Base-by-base conservation (phyloP, 345 rosid species). In the Heritiera fomes region DNA sequence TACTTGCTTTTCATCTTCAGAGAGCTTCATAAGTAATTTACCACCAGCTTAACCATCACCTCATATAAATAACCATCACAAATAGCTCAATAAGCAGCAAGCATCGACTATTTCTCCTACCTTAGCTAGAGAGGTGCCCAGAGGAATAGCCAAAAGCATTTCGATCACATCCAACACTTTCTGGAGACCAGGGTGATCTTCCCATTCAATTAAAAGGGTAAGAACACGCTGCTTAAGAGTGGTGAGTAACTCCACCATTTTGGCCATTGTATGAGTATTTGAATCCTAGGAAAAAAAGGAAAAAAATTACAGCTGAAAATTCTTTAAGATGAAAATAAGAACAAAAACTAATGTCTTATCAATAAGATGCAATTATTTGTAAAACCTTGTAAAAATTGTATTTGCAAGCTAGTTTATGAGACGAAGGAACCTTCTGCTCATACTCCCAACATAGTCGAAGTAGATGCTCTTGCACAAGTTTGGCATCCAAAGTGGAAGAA, bases 361-460 rank as follows among this genome's bases (percentile, higher is more conserved):
- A 52, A 23, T 2, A 23, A 23, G 32, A 50, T 55, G 82, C 59
- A 75, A 47, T 75, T 75, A 40, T 7, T 38, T 78, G 50, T 45
- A 75, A 82, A 83, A 95, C 99, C 99, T 96, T 96, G 78, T 96
- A 96, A 86, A 92, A 96, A 77, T 94, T 96, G 85, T 89, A 90
- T 86, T 77, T 85, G 61, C 73, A 32, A 78, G 86, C 84, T 74
- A 84, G 76, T 74, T 80, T 83, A 75, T 67, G 78, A 80, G 84
- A 38, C 61, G 88, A 83, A 82, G 81, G 80, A 81, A 81, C 85
- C 75, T 66, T 77, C 58, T 66, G 79, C 62, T 93, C 85, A 75
- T 91, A 86, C 84, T 92, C 93, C 77, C 89, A 78, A 86, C 91
- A 88, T 77, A 93, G 87, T 65, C 91, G 91, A 76, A 96, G 90